Percentiles rank a stretch among this genome's conserved stretches.
phyloP scores from a whole-genome alignment of 257 asterid genomes.

The Datura wrightii region DNA sequence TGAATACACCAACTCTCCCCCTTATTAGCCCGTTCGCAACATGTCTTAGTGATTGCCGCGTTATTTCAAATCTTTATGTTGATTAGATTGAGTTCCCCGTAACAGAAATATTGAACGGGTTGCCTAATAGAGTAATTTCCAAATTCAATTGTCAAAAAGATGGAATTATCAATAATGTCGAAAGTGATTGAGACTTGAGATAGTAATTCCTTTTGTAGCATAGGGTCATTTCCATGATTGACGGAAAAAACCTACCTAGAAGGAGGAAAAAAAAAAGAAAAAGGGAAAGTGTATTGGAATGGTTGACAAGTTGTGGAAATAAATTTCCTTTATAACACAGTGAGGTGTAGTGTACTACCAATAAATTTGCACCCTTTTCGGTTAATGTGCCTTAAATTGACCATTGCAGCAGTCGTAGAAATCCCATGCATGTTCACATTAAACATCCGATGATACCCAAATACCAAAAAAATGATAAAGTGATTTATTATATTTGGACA shows the following conservation, averaged over 20 bases:
- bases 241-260: neutral
- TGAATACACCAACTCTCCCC: too few relatives aligned
- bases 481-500: too few relatives aligned
- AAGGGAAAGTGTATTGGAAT: neutral
- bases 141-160: too few relatives aligned
- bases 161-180: neutral
- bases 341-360: neutral
- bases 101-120: too few relatives aligned
- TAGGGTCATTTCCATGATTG: neutral
- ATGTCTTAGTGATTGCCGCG: too few relatives aligned
- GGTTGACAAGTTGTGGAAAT: neutral
- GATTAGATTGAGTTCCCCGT: too few relatives aligned
- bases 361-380: neutral
- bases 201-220: neutral
- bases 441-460: neutral
- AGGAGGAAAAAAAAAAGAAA: neutral
- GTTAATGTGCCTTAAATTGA: neutral
- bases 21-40: too few relatives aligned
- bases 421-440: conserved; percentile 23
- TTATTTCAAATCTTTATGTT: too few relatives aligned
- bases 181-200: neutral
- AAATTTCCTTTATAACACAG: neutral
- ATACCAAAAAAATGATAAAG: neutral
- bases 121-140: too few relatives aligned
- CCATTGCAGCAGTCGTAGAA: neutral